Percentiles rank a stretch among this genome's conserved stretches.
Conservation (phyloP, 2,329 filamentous ascomycete species). For the Tolypocladium cylindrosporum region DNA sequence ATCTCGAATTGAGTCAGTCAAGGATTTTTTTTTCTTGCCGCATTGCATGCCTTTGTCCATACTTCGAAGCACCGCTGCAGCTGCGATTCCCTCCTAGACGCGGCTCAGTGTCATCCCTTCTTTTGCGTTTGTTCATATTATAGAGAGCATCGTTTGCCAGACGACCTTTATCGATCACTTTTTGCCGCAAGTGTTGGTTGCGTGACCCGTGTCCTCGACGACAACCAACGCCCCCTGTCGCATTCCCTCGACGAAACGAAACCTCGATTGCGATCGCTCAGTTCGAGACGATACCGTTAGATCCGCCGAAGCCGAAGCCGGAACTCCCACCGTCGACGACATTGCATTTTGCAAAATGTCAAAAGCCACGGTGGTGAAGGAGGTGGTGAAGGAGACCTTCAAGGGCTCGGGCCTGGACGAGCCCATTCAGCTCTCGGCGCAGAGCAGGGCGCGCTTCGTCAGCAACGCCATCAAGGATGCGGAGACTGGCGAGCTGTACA, state of each 20-base stretch:
- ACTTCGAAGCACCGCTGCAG: background rate
- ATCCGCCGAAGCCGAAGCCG: background rate
- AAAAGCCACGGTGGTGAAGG: slow-evolving; percentile 44
- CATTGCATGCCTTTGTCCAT: background rate
- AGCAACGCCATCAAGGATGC: slow-evolving; percentile 68
- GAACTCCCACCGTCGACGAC: background rate
- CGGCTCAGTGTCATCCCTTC: background rate
- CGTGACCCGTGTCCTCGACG: background rate
- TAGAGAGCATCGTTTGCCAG: background rate
- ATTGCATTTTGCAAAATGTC: slow-evolving; percentile 17
- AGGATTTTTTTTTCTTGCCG: background rate
- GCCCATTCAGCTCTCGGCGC: slow-evolving; percentile 55
- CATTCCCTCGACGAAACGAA: background rate
- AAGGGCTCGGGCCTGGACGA: slow-evolving; percentile 45
- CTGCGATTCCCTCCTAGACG: background rate
- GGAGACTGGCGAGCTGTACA: slow-evolving; percentile 64
- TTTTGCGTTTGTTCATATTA: background rate
- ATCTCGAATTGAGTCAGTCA: slow-evolving; percentile 1
- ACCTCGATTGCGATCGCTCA: background rate
- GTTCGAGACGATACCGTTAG: background rate
- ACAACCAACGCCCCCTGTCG: background rate
- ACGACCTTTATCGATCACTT: background rate
- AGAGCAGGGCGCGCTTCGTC: slow-evolving; percentile 67
- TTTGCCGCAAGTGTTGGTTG: background rate
- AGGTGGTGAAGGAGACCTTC: slow-evolving; percentile 70